phyloP scores from a whole-genome alignment of 257 asterid genomes.

The Scutellaria minor region DNA sequence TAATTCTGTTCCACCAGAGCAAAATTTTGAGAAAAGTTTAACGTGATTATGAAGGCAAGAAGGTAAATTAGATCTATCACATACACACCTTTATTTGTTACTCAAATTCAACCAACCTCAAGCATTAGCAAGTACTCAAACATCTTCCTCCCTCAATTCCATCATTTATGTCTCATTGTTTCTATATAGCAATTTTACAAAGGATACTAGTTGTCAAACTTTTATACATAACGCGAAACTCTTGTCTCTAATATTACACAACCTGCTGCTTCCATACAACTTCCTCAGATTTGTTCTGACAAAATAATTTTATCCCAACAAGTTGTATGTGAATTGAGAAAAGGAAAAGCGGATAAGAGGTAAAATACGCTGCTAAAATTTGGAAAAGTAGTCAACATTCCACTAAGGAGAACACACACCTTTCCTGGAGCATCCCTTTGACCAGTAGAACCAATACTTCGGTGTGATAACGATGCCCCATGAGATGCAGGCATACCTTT shows the following conservation, averaged over 20 bases:
- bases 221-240: not conserved
- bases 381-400: slow-evolving; percentile 1
- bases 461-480: slow-evolving; percentile 83
- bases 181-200: not conserved
- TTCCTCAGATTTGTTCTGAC: not conserved
- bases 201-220: not conserved
- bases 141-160: not conserved
- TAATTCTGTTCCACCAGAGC: no score
- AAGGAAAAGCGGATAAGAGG: not conserved
- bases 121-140: slow-evolving; percentile 1
- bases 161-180: not conserved
- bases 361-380: not conserved
- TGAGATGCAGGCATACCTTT: slow-evolving; percentile 89
- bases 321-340: not conserved
- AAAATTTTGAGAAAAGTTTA: no score
- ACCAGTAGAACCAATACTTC: slow-evolving; percentile 90
- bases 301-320: not conserved
- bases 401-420: slow-evolving; percentile 47
- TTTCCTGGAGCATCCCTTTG: slow-evolving; percentile 96
- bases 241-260: not conserved
- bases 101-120: slow-evolving; percentile 11
- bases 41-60: no score
- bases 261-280: not conserved
- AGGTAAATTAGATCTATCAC: not conserved
- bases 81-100: not conserved